A percentile compares a stretch with the other conserved stretches of the same genome.
Conservation (phyloP, 1,284 basidiomycete species). For the Malassezia vespertilionis region DNA sequence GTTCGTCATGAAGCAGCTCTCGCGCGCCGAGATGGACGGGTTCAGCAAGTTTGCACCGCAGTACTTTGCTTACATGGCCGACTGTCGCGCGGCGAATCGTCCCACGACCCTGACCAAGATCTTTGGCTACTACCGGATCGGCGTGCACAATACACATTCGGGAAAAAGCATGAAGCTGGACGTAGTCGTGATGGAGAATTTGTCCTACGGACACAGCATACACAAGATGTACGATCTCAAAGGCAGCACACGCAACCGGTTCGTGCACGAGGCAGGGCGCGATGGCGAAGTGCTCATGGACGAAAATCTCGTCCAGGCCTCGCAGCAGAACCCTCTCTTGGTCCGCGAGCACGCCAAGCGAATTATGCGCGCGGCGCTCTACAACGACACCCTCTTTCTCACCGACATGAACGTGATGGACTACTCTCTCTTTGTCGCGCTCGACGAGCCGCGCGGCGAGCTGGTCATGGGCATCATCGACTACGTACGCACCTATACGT, state of each 20-base stretch:
- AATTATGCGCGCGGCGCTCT: slow-evolving; percentile 75
- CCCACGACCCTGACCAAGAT: slow-evolving; percentile 92
- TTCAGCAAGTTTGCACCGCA: slow-evolving; percentile 94
- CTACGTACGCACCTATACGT: slow-evolving; percentile 84
- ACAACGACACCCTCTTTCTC: slow-evolving; percentile 75
- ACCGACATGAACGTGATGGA: slow-evolving; percentile 92
- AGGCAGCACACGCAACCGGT: slow-evolving; percentile 40
- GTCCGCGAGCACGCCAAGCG: slow-evolving; percentile 89
- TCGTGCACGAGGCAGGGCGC: slow-evolving; percentile 77
- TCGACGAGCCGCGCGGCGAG: slow-evolving; percentile 49
- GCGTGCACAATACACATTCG: slow-evolving; percentile 69
- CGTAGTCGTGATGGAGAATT: slow-evolving; percentile 88
- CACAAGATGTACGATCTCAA: slow-evolving; percentile 54
- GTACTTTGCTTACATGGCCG: slow-evolving; percentile 92
- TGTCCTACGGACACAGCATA: slow-evolving; percentile 83
- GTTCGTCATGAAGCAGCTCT: slow-evolving; percentile 95
- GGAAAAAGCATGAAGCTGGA: slow-evolving; percentile 82
- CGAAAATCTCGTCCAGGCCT: slow-evolving; percentile 69
- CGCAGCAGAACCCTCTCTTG: slow-evolving; percentile 64
- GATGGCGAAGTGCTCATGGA: slow-evolving; percentile 81
- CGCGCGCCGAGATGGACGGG: slow-evolving; percentile 77
- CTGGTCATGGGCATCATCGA: slow-evolving; percentile 89
- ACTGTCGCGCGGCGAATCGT: slow-evolving; percentile 54
- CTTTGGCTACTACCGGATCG: slow-evolving; percentile 92
- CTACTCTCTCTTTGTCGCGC: slow-evolving; percentile 89